Base-by-base conservation (phyloP, 1,284 basidiomycete species). In the Boletus sp. region DNA sequence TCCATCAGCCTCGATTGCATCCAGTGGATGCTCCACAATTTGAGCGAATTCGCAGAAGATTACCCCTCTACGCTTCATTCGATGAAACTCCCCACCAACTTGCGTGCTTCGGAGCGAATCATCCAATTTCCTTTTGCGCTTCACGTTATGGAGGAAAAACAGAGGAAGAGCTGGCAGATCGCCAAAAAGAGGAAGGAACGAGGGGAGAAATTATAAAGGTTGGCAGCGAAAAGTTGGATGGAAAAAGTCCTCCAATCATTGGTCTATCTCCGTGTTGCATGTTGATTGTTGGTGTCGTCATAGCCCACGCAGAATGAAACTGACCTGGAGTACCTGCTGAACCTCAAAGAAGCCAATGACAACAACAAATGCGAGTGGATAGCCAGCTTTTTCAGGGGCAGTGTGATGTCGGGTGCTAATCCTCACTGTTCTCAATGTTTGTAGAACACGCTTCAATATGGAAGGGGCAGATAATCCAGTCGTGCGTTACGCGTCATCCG, bases 21-120 rank as follows among this genome's bases (percentile, higher is more conserved):
- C 37, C 68, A 97, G 90, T 94, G 93, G 86, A 94, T 98, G 86
- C 80, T 94, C 40, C 91, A 91, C 65, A 92, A 89, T 60, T 89
- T 94, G 66, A 96, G 94, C 75, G 90, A 91, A 74, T 91, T 97
- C 68, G 84, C 95, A 0, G 77, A 83, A 0, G 90, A 97, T 74
- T 98, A 97, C 73, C 79, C 84, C 0, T 74, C 80, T 1, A 85
- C 89, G 28, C 79, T 98, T 40, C 83, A 84, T 19, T 77, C 76
- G 8, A 79, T 97, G 27, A 81, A 82, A 48, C 75, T 63, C 5
- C 78, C 90, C 0, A 69, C 78, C 11, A 81, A 81, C 52, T 73
- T 97, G 66, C 85, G 86, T n/a, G 80, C 81, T 10, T 79, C 80
- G 17, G 90, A 93, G 68, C 84, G 86, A 48, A 83, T 96, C 63